phyloP scores from a whole-genome alignment of 805 yeast genomes.

The Candida stauntonica region DNA sequence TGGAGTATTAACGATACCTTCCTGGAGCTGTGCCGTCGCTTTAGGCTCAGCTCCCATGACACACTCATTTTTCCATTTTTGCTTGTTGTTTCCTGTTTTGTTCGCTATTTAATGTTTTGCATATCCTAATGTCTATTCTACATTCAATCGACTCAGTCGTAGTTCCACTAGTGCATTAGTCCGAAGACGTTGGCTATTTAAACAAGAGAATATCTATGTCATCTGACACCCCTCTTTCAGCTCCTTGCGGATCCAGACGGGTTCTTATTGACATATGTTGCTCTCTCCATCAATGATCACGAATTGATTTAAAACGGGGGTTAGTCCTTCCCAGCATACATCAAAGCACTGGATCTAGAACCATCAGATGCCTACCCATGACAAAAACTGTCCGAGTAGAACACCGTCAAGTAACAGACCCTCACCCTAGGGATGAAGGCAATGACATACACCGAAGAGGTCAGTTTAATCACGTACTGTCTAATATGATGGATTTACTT shows the following conservation, averaged over 20 bases:
- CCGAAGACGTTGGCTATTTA: too few relatives aligned
- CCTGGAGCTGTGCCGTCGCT: neutral
- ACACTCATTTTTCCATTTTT: neutral
- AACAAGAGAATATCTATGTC: conserved; percentile 19
- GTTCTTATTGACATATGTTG: conserved; percentile 18
- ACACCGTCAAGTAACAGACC: conserved; percentile 1
- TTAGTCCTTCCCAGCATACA: conserved; percentile 3
- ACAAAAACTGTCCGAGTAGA: conserved; percentile 9
- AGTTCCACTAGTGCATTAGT: too few relatives aligned
- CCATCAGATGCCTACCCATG: neutral
- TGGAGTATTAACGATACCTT: too few relatives aligned
- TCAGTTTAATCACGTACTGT: conserved; percentile 49
- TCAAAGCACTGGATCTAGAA: conserved; percentile 9
- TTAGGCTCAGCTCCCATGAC: neutral
- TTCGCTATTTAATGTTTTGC: neutral
- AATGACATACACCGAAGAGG: conserved; percentile 7
- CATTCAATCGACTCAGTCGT: too few relatives aligned
- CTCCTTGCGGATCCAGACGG: conserved; percentile 26
- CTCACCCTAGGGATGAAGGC: conserved; percentile 9
- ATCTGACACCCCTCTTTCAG: conserved; percentile 32
- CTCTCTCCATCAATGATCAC: conserved; percentile 21
- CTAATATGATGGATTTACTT: conserved; percentile 60
- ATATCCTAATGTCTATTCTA: too few relatives aligned
- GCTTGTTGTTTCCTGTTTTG: neutral
- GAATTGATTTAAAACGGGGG: conserved; percentile 18